Conservation (phyloP, 2,329 filamentous ascomycete species). For the Penicillium expansum region DNA sequence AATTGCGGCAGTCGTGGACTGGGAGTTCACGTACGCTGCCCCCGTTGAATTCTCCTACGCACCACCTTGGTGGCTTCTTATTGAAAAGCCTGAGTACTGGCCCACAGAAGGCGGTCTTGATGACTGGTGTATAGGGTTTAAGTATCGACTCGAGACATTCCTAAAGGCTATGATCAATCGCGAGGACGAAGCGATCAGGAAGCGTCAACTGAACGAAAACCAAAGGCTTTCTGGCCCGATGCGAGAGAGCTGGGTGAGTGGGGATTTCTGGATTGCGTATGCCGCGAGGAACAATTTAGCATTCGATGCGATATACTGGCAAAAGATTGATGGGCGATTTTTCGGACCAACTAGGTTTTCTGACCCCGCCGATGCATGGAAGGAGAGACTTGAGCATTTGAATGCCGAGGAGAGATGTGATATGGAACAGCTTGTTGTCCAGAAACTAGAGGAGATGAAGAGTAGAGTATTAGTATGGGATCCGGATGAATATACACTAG, state of each 20-base stretch:
- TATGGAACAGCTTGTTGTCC: not conserved
- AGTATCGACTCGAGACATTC: constrained; percentile 18
- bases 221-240: constrained; percentile 18
- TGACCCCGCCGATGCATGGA: not conserved
- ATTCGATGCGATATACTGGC: constrained; percentile 11
- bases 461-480: not conserved
- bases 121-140: constrained; percentile 15
- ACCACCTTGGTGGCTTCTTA: constrained; percentile 26
- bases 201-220: not conserved
- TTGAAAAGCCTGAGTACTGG: constrained; percentile 26
- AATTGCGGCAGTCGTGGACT: constrained; percentile 22
- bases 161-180: constrained; percentile 10
- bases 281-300: constrained; percentile 14
- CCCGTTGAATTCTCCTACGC: constrained; percentile 20
- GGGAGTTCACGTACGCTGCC: constrained; percentile 26
- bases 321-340: constrained; percentile 10
- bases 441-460: not conserved
- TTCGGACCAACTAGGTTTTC: not conserved
- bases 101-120: constrained; percentile 12
- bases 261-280: not conserved
- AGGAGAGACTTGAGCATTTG: not conserved
- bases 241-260: not conserved
- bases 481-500: not conserved
- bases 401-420: not conserved
- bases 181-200: constrained; percentile 7